Percentiles rank a stretch among this genome's conserved stretches.
These are phyloP conservation scores for Centrapalus pauciflorus DNA, from an alignment of 129 eudicot species.

Conservation along the genomic window DNA sequence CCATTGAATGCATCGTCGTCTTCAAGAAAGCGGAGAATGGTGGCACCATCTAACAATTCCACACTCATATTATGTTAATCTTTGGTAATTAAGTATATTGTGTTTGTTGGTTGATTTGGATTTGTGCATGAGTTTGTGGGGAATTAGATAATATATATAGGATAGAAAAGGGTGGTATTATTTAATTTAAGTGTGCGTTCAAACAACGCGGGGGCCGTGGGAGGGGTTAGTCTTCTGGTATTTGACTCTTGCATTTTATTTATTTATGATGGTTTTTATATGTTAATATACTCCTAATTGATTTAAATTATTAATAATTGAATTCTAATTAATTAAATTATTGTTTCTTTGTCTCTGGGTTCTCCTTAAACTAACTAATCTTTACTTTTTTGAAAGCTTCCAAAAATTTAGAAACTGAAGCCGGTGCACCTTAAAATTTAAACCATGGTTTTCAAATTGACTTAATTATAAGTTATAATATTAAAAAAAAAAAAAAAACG, in stretches of 20 bases:
- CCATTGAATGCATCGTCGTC: constrained; percentile 45
- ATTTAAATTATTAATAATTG: too few relatives aligned
- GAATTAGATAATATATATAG: constrained; percentile 12
- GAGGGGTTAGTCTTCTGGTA: constrained; percentile 20
- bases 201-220: constrained; percentile 32
- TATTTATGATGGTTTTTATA: too few relatives aligned
- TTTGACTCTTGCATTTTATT: constrained; percentile 18
- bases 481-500: too few relatives aligned
- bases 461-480: too few relatives aligned
- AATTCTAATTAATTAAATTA: too few relatives aligned
- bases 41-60: constrained; percentile 41
- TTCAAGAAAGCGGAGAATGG: constrained; percentile 39
- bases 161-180: constrained; percentile 2
- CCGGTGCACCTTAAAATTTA: too few relatives aligned
- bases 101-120: constrained; percentile 19
- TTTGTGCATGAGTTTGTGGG: not conserved
- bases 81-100: not conserved
- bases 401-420: too few relatives aligned
- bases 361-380: too few relatives aligned
- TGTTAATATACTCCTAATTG: too few relatives aligned
- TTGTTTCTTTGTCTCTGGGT: too few relatives aligned
- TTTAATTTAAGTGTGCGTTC: constrained; percentile 16
- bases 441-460: too few relatives aligned
- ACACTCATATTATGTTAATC: constrained; percentile 37
- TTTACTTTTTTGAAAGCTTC: too few relatives aligned